Conservation (phyloP, 177 flowering plant genomes). For the Vitis hybrid region DNA sequence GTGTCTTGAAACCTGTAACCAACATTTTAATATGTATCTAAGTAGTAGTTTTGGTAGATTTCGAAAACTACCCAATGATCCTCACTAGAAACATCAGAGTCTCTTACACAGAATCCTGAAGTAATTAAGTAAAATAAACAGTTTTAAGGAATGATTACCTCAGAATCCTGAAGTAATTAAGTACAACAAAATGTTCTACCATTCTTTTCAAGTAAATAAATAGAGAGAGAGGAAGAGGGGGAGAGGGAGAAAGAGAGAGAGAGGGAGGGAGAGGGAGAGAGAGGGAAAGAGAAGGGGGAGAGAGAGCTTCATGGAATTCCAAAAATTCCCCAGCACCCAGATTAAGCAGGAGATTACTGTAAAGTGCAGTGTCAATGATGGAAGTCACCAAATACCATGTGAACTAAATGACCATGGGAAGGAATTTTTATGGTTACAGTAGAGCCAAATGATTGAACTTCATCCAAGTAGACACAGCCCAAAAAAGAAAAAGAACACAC, state of each 20-base stretch:
- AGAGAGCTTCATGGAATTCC: slow-evolving; percentile 10
- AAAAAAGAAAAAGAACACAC: too few relatives aligned
- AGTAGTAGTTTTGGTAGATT: not conserved
- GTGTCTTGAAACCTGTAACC: slow-evolving; percentile 43
- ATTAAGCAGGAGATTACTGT: not conserved
- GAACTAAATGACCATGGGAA: not conserved
- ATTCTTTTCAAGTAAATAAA: not conserved
- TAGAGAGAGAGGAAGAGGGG: not conserved
- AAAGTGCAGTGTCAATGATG: not conserved
- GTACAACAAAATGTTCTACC: too few relatives aligned
- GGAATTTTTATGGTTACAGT: not conserved
- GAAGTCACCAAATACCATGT: not conserved
- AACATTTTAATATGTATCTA: slow-evolving; percentile 7
- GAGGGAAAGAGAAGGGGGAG: not conserved
- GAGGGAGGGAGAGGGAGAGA: too few relatives aligned
- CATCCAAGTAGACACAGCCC: too few relatives aligned
- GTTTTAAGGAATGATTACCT: too few relatives aligned
- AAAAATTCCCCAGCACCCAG: slow-evolving; percentile 5
- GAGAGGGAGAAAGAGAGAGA: not conserved
- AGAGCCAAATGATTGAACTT: not conserved
- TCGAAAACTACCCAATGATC: not conserved
- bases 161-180: too few relatives aligned
- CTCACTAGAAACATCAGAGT: too few relatives aligned
- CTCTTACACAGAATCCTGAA: too few relatives aligned
- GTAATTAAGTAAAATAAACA: not conserved